Percentiles rank a stretch among this genome's conserved stretches.
Conservation (phyloP, 441 rosid genomes). For the Syzygium syzygioides region DNA sequence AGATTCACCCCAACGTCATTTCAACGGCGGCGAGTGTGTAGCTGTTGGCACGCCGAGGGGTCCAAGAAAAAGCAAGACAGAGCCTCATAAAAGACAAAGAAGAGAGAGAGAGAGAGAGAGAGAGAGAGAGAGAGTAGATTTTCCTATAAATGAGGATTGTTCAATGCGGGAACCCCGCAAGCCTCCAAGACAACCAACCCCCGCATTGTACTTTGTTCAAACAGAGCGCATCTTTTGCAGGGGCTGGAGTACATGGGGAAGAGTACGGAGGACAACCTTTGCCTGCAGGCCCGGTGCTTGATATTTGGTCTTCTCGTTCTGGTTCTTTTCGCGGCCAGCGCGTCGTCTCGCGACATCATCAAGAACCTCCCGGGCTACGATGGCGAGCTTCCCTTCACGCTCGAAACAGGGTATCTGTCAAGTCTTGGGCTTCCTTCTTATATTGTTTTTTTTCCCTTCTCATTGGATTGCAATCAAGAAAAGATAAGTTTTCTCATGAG, state of each 20-base stretch:
- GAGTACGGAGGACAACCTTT: not conserved
- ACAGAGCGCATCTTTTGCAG: not conserved
- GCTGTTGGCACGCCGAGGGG: not conserved
- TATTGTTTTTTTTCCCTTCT: not conserved
- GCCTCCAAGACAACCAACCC: not conserved
- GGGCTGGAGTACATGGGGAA: not conserved
- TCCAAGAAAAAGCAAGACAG: too few species aligned
- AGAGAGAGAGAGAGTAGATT: not conserved
- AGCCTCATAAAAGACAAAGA: not conserved
- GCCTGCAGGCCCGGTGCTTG: not conserved
- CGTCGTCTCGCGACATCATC: not conserved
- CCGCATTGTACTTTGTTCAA: not conserved
- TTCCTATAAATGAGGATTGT: not conserved
- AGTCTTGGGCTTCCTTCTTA: not conserved
- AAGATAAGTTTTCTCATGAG: not conserved
- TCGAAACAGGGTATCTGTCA: constrained; percentile 1
- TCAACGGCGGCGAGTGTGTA: not conserved
- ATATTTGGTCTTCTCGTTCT: not conserved
- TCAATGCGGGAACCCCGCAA: not conserved
- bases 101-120: not conserved
- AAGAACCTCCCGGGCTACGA: constrained; percentile 3
- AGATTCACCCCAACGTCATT: not conserved
- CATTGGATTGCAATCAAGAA: not conserved
- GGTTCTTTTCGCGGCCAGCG: not conserved
- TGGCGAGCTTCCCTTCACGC: constrained; percentile 1